A percentile compares a stretch with the other conserved stretches of the same genome.
Conservation (phyloP, 805 yeast species). For the Saturnispora serradocipensis region DNA sequence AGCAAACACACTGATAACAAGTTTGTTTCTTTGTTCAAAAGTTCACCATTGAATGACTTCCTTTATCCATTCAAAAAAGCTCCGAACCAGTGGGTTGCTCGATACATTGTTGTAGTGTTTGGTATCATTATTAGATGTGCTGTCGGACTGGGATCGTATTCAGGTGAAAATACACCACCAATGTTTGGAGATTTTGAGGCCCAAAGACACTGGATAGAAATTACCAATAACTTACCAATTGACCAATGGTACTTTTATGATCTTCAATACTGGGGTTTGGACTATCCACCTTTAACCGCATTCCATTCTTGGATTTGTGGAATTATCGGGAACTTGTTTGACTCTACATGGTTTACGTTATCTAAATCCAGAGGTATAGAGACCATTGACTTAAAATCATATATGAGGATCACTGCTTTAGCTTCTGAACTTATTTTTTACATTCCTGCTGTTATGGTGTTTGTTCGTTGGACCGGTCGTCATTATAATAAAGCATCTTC, state of each 20-base stretch:
- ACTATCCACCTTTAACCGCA: slow-evolving; percentile 95
- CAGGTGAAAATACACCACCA: slow-evolving; percentile 66
- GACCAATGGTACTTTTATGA: slow-evolving; percentile 84
- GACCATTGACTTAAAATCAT: slow-evolving; percentile 55
- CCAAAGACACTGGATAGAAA: slow-evolving; percentile 96
- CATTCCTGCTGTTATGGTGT: slow-evolving; percentile 71
- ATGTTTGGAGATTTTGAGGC: slow-evolving; percentile 96
- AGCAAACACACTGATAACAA: slow-evolving; percentile 4
- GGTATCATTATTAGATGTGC: slow-evolving; percentile 75
- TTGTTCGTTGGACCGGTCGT: slow-evolving; percentile 63
- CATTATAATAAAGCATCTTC: slow-evolving; percentile 40
- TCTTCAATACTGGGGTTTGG: slow-evolving; percentile 90
- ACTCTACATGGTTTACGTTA: slow-evolving; percentile 68
- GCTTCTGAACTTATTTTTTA: slow-evolving; percentile 65
- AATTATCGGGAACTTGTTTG: slow-evolving; percentile 52
- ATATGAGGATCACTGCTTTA: slow-evolving; percentile 75
- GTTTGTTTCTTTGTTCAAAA: slow-evolving; percentile 27
- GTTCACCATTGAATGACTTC: slow-evolving; percentile 68
- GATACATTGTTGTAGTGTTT: slow-evolving; percentile 63
- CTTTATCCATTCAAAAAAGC: slow-evolving; percentile 72
- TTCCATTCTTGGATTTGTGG: slow-evolving; percentile 83
- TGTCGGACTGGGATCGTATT: slow-evolving; percentile 80
- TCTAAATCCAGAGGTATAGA: slow-evolving; percentile 73
- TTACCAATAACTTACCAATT: slow-evolving; percentile 69
- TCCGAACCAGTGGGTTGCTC: slow-evolving; percentile 83